Evolutionary conservation across 2,329 filamentous ascomycete genomes (phyloP), one percentile per base, ranked within the genome.

Genomic region (Erysiphe pulchra): DNA sequence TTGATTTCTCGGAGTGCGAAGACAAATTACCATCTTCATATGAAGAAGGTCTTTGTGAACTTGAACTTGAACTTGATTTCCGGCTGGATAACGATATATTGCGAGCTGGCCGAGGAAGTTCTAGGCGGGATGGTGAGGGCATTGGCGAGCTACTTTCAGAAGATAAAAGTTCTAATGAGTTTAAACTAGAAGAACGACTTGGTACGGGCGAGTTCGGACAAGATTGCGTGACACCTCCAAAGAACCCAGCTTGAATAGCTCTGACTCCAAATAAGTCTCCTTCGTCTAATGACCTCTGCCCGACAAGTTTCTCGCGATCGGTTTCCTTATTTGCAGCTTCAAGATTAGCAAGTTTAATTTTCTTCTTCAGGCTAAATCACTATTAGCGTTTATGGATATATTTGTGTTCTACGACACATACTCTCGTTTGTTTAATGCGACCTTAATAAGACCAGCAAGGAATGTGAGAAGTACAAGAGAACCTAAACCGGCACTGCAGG

Each of bases 211-310:
- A 54, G 30, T 42, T 49, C 12, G 52, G 50, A 45, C 52, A 47
- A 14, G 52, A 52, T 45, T 55, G 55, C 4, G 54, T 45, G 33
- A 53, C 50, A 24, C 53, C 53, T 12, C 52, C 52, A 44, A 50
- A 55, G 32, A 50, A 52, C 5, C 54, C 55, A 47, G 49, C 46
- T 45, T 56, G 50, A 13, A 56, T 46, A 2, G 51, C 53, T 48
- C 50, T 46, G 2, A 53, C 51, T 16, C 54, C 52, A 40, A 54
- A 54, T 2, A 55, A 38, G 48, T 56, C 52, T 5, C 53, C 52
- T 43, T 54, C 53, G 11, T 48, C 49, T 17, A 47, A 34, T 34
- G 52, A 33, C 42, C 46, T 50, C 14, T 47, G 49, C 17, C 45
- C 42, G n/a, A 53, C 46, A 14, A 50, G 46, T 42, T 51, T 53